These are phyloP conservation scores for Bimuria novae-zelandiae DNA, from an alignment of 2,329 filamentous ascomycete species.

Conservation along the genomic window DNA sequence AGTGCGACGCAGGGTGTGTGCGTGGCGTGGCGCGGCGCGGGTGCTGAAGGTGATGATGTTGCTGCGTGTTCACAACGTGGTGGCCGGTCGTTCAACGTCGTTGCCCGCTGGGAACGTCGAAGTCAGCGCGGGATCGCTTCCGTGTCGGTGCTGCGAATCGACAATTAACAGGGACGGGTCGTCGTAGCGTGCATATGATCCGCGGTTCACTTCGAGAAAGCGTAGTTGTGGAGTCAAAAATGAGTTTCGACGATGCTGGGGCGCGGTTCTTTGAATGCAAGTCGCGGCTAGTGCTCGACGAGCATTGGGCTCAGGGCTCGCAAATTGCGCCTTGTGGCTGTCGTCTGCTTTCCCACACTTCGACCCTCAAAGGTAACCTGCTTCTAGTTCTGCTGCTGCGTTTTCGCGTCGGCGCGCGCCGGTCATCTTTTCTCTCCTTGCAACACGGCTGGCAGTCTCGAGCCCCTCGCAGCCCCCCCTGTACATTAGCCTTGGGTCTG, in stretches of 20 bases:
- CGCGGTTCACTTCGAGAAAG: not conserved
- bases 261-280: constrained; percentile 1
- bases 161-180: not conserved
- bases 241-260: not conserved
- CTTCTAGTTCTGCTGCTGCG: not conserved
- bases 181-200: not conserved
- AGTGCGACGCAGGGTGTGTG: not conserved
- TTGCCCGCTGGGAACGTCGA: not conserved
- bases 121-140: not conserved
- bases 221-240: not conserved
- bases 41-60: not conserved
- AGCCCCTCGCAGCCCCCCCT: constrained; percentile 1
- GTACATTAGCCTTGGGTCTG: not conserved
- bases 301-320: not conserved
- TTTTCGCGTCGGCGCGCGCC: not conserved
- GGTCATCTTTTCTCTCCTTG: not conserved
- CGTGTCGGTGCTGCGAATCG: too few relatives aligned
- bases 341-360: not conserved
- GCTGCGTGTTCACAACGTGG: constrained; percentile 6
- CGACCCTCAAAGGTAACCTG: not conserved
- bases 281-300: not conserved
- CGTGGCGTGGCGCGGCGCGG: not conserved
- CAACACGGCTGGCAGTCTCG: not conserved
- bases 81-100: not conserved
- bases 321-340: constrained; percentile 6